Evolutionary conservation across 129 eudicot species (phyloP).

Genomic region (Erigeron canadensis): DNA sequence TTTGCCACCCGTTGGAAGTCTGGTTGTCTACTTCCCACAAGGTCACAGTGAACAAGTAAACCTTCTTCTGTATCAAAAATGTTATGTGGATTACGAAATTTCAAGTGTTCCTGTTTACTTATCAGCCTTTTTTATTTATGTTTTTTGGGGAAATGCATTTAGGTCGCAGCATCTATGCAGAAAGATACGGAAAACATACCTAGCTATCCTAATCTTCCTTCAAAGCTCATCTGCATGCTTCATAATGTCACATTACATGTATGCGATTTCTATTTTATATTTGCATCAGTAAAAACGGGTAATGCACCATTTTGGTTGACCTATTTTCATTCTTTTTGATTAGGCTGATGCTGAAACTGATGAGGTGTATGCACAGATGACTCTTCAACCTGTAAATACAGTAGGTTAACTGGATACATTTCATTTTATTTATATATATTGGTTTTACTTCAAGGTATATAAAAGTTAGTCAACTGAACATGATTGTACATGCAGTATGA

Average conservation of each 20-base stretch:
- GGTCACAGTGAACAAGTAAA: conserved; percentile 93
- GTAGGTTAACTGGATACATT: conserved; percentile 40
- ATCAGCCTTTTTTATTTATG: neutral
- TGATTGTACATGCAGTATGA: conserved; percentile 55
- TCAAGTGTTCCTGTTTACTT: neutral
- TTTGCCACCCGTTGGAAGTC: conserved; percentile 88
- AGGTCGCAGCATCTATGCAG: conserved; percentile 98
- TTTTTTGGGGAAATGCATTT: neutral
- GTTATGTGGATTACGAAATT: neutral
- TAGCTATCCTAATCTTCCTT: conserved; percentile 91
- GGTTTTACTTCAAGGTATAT: neutral
- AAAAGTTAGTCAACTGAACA: neutral
- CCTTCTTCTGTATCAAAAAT: too few species aligned
- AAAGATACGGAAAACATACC: conserved; percentile 80
- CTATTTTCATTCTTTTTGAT: conserved; percentile 11
- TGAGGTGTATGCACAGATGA: conserved; percentile 99
- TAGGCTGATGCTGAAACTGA: conserved; percentile 97
- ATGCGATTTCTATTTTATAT: conserved; percentile 14
- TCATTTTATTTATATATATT: neutral
- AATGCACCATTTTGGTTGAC: neutral
- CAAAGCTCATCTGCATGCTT: conserved; percentile 94
- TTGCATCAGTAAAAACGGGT: neutral
- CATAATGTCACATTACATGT: conserved; percentile 92
- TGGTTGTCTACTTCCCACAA: conserved; percentile 90
- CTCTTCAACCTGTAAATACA: conserved; percentile 91